Evolutionary conservation across 768 basidiomycete genomes (phyloP).

Genomic region (Daedalea quercina): DNA sequence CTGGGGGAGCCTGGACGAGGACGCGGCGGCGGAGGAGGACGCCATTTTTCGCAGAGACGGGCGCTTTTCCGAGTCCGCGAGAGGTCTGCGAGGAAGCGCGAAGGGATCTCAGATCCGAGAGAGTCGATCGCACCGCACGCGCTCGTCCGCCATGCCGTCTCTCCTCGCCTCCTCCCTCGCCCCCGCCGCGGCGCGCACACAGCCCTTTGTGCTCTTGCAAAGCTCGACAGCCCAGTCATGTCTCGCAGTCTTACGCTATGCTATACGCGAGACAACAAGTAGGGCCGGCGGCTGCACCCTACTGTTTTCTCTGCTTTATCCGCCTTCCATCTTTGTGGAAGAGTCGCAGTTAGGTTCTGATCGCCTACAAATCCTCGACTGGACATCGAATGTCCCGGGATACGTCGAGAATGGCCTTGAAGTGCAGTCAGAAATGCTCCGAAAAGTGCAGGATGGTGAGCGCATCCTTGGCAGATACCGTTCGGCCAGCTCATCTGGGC

Average conservation of each 20-base stretch:
- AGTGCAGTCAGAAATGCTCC: slow-evolving; percentile 20
- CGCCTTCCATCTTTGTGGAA: slow-evolving; percentile 41
- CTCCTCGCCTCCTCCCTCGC: slow-evolving; percentile 17
- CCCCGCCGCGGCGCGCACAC: slow-evolving; percentile 8
- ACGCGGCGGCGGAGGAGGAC: slow-evolving; percentile 13
- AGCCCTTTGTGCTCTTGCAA: slow-evolving; percentile 19
- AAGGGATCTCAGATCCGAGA: background rate
- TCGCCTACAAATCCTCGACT: slow-evolving; percentile 40
- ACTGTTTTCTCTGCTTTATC: slow-evolving; percentile 53
- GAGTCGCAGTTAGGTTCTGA: slow-evolving; percentile 12
- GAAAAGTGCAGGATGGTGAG: background rate
- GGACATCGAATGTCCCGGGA: slow-evolving; percentile 43
- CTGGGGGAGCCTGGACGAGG: slow-evolving; percentile 16
- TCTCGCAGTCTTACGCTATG: slow-evolving; percentile 15
- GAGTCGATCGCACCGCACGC: background rate
- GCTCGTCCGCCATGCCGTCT: slow-evolving; percentile 10
- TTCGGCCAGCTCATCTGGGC: background rate
- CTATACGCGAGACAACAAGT: slow-evolving; percentile 5
- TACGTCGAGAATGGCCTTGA: slow-evolving; percentile 36
- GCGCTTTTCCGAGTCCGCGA: background rate
- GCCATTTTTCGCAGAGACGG: slow-evolving; percentile 13
- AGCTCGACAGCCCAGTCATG: slow-evolving; percentile 22
- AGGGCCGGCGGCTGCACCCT: slow-evolving; percentile 25
- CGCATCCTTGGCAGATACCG: background rate
- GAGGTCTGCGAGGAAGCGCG: background rate